Base-by-base conservation (phyloP, 805 yeast species). In the Blastobotrys muscicola region DNA sequence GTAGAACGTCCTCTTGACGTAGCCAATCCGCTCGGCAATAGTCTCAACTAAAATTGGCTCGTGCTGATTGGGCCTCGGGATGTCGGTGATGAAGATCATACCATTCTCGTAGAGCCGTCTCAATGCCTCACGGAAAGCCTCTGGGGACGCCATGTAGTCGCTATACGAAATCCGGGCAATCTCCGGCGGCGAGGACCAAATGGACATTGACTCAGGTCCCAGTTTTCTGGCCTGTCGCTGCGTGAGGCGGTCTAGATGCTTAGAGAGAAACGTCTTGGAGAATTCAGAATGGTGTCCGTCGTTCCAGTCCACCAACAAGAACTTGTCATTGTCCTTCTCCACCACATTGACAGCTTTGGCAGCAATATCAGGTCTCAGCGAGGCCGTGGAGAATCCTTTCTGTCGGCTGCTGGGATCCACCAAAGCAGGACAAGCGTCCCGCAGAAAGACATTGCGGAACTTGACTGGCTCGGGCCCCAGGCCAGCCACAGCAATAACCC, bases 1-100 rank as follows among this genome's bases (percentile, higher is more conserved):
- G 54, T 82, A 82, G 52, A 83, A 80, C 0, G 92, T 83, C 43
- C 72, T 67, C 50, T 77, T 80, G 42, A 83, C 66, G 53, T 82
- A 82, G 0, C 89, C 90, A 42, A 82, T 74, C 46, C 73, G 66
- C 41, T 66, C 56, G 8, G 81, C 78, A 38, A 71, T 72, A 55
- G 45, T 54, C 57, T 64, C 75, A 51, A 64, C 72, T 42, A 52
- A 45, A 26, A 55, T 42, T 12, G 46, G 44, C 51, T 48, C 46
- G n/a, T 39, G 46, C 13, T 53, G 58, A 30, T 1, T 71, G 67
- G 44, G 44, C 29, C 61, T 59, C 1, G 84, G 85, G 2, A 79
- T 61, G 43, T 68, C 65, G n/a, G 70, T 65, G 12, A 83, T 60
- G 44, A 79, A 71, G 2, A 71, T 64, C 8, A 83, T 46, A 0